Evolutionary conservation across 192 early-diverging fungal species (phyloP).

Genomic region (Entomortierella chlamydospora): DNA sequence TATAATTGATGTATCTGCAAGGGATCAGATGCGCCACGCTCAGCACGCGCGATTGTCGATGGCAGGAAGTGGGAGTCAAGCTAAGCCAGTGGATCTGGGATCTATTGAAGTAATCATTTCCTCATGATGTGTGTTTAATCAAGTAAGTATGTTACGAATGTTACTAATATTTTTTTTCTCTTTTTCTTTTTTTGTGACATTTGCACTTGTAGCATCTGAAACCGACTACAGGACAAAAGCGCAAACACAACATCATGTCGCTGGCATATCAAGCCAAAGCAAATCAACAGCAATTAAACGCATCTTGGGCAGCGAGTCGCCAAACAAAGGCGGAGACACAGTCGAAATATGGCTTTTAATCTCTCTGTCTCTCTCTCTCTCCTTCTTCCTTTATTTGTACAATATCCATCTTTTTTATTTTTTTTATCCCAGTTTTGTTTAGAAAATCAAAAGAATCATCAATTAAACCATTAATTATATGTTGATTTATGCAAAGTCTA

Average conservation of each 20-base stretch:
- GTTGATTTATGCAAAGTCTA: no score
- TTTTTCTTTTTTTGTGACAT: neutral
- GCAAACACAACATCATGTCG: conserved; percentile 84
- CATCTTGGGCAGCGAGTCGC: conserved; percentile 69
- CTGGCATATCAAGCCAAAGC: conserved; percentile 79
- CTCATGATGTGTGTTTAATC: neutral
- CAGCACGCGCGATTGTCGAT: conserved; percentile 33
- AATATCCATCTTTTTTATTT: neutral
- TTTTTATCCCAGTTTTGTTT: no score
- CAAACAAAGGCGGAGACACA: conserved; percentile 74
- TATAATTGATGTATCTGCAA: conserved; percentile 37
- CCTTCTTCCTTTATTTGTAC: neutral
- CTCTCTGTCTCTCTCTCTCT: neutral
- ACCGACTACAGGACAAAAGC: conserved; percentile 69
- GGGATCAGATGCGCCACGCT: conserved; percentile 42
- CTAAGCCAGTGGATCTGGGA: conserved; percentile 38
- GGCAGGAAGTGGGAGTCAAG: conserved; percentile 13
- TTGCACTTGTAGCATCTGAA: conserved; percentile 55
- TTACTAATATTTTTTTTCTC: neutral
- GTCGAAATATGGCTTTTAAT: conserved; percentile 70
- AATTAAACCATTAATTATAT: no score
- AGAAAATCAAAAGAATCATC: neutral
- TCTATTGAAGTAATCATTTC: conserved; percentile 37
- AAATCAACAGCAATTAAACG: conserved; percentile 70
- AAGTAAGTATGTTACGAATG: neutral